These are phyloP conservation scores for Panus rudis DNA, from an alignment of 768 basidiomycete species.

Conservation along the genomic window DNA sequence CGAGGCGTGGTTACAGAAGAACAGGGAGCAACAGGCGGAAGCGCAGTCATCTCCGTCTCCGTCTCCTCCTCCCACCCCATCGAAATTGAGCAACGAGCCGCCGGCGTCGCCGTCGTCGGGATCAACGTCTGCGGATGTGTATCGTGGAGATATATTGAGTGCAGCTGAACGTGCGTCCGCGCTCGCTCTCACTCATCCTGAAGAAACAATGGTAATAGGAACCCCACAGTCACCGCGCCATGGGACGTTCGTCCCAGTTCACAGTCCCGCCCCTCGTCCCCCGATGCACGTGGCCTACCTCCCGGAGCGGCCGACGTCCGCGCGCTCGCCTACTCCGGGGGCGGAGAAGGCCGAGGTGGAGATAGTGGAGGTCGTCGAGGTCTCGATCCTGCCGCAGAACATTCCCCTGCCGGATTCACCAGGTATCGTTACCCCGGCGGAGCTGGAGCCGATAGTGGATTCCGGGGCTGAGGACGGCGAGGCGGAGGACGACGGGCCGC, in stretches of 20 bases:
- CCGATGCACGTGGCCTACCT: too few relatives aligned
- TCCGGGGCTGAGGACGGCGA: too few relatives aligned
- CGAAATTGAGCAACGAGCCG: not conserved
- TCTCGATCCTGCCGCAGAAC: too few relatives aligned
- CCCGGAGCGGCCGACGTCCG: too few relatives aligned
- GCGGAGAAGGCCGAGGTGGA: too few relatives aligned
- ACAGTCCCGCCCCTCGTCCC: not conserved
- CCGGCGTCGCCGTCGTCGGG: not conserved
- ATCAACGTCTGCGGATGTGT: too few relatives aligned
- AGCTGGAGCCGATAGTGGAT: too few relatives aligned
- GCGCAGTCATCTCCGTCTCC: not conserved
- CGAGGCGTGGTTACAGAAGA: slow-evolving; percentile 13
- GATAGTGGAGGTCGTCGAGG: too few relatives aligned
- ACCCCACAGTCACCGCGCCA: not conserved
- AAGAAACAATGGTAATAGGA: not conserved
- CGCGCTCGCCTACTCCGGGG: too few relatives aligned
- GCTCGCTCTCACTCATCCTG: not conserved
- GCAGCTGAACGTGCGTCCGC: not conserved
- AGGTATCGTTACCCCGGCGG: too few relatives aligned
- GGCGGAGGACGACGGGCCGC: too few relatives aligned
- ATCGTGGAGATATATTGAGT: not conserved
- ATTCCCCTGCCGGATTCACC: too few relatives aligned
- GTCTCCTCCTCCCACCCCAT: not conserved
- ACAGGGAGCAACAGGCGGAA: not conserved
- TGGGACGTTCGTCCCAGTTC: not conserved